phyloP scores from a whole-genome alignment of 1,284 basidiomycete genomes.

The Leccinum subfulvum region DNA sequence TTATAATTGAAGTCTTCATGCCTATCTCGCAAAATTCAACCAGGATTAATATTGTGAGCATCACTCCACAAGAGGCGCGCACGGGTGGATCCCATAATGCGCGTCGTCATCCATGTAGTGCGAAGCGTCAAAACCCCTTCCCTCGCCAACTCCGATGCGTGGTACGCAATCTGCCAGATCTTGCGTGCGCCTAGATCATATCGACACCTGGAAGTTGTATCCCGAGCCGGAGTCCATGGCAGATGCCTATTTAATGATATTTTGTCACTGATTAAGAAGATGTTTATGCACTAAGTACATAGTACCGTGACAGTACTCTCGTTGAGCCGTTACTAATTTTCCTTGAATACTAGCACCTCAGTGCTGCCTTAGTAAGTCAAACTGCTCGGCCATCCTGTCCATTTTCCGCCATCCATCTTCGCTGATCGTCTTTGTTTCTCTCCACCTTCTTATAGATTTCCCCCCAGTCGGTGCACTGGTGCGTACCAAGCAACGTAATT shows the following conservation, averaged over 20 bases:
- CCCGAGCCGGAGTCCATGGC: background rate
- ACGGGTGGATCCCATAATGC: background rate
- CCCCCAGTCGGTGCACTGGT: slow-evolving; percentile 4
- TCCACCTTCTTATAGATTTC: slow-evolving; percentile 1
- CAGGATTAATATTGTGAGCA: too few species aligned
- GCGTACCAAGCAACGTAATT: background rate
- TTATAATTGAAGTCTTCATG: too few species aligned
- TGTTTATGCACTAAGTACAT: background rate
- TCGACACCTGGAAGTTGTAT: background rate
- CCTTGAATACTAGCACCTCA: background rate
- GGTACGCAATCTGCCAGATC: background rate
- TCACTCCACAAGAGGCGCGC: background rate
- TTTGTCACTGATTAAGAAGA: background rate
- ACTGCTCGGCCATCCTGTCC: background rate
- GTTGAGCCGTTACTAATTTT: background rate
- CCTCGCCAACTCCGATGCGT: background rate
- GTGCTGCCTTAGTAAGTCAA: too few species aligned
- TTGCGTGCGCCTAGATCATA: background rate
- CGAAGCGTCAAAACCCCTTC: too few species aligned
- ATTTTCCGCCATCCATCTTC: background rate
- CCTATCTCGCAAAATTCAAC: too few species aligned
- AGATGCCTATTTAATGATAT: too few species aligned
- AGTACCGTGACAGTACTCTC: too few species aligned
- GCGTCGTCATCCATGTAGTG: background rate
- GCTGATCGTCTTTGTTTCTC: background rate